Evolutionary conservation across 768 basidiomycete genomes (phyloP).

Genomic region (Pleurotus platypus): DNA sequence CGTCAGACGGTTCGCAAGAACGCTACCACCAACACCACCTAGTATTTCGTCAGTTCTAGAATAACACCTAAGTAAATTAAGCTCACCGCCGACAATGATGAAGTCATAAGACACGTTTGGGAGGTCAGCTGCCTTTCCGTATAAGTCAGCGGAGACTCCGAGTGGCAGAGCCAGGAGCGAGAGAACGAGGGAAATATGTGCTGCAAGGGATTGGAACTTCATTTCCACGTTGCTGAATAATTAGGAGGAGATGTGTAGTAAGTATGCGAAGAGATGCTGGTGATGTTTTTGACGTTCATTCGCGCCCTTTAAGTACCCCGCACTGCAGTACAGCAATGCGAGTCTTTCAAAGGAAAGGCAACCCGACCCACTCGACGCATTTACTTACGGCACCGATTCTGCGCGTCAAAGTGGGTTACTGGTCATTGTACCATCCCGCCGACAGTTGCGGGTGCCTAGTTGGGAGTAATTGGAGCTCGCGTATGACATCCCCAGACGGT

Average conservation of each 20-base stretch:
- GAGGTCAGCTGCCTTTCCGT: background rate
- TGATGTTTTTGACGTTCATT: no score
- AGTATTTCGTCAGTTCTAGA: background rate
- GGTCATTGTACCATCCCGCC: no score
- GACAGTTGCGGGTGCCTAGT: no score
- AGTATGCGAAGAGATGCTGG: background rate
- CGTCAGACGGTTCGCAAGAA: conserved; percentile 9
- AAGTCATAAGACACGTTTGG: conserved; percentile 7
- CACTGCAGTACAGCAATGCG: no score
- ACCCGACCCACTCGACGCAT: no score
- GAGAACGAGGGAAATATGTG: background rate
- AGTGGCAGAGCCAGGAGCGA: background rate
- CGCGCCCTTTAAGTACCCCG: no score
- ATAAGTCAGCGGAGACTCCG: background rate
- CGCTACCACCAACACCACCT: conserved; percentile 8
- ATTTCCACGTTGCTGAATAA: background rate
- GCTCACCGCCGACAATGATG: conserved; percentile 10
- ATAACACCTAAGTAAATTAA: background rate
- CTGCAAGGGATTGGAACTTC: background rate
- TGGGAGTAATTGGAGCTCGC: no score
- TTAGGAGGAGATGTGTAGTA: background rate
- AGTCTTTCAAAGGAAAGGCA: no score
- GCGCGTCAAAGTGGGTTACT: no score
- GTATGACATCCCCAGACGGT: no score
- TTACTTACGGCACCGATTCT: no score